These are phyloP conservation scores for Exophiala xenobiotica DNA, from an alignment of 2,329 filamentous ascomycete genomes.

Conservation along the genomic window DNA sequence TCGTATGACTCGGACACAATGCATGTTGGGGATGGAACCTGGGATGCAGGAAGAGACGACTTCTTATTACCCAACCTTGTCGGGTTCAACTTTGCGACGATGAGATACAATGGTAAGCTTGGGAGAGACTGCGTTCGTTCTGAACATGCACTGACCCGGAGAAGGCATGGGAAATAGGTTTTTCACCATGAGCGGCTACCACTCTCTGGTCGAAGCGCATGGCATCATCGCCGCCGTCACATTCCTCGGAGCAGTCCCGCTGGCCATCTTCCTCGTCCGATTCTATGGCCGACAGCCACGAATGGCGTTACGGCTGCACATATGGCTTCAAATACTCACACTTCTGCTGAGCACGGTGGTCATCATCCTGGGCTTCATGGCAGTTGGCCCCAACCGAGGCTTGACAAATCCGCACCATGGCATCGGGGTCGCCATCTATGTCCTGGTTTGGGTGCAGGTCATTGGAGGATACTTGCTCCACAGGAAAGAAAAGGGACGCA, in stretches of 20 bases:
- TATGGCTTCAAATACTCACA: slow-evolving; percentile 63
- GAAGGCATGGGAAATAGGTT: slow-evolving; percentile 68
- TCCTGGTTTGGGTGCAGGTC: slow-evolving; percentile 59
- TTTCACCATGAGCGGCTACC: slow-evolving; percentile 58
- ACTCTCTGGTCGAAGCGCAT: slow-evolving; percentile 58
- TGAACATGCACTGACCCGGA: slow-evolving; percentile 18
- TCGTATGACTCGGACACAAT: slow-evolving; percentile 62
- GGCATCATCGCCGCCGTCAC: slow-evolving; percentile 60
- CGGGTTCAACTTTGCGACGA: slow-evolving; percentile 65
- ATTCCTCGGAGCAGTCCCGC: slow-evolving; percentile 60
- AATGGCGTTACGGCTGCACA: slow-evolving; percentile 59
- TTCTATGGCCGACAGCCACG: slow-evolving; percentile 59
- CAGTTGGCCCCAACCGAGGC: slow-evolving; percentile 60
- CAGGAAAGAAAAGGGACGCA: slow-evolving; percentile 52
- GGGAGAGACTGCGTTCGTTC: slow-evolving; percentile 5
- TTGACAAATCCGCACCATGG: slow-evolving; percentile 67
- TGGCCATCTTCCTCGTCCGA: slow-evolving; percentile 59
- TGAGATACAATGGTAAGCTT: slow-evolving; percentile 63
- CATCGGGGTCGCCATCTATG: slow-evolving; percentile 64
- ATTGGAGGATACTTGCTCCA: slow-evolving; percentile 60
- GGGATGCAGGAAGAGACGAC: slow-evolving; percentile 61
- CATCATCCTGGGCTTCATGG: slow-evolving; percentile 62
- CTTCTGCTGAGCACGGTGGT: slow-evolving; percentile 62
- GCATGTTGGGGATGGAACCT: slow-evolving; percentile 66
- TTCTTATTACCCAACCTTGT: slow-evolving; percentile 65